These are phyloP conservation scores for Aulographum hederae DNA, from an alignment of 2,329 filamentous ascomycete species.

Conservation along the genomic window DNA sequence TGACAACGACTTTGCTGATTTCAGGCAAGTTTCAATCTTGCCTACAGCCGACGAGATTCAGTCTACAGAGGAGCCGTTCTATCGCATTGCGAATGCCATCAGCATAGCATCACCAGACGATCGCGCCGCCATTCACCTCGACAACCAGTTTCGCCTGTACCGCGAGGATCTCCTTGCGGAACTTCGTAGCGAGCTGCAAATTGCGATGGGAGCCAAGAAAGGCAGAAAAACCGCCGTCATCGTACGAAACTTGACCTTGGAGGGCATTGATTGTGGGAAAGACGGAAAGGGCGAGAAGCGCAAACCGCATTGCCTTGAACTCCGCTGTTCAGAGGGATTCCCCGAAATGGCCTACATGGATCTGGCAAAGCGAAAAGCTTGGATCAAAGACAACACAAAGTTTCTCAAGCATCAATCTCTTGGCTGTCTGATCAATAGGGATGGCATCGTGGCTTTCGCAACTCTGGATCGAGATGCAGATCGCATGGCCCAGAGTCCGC, in stretches of 20 bases:
- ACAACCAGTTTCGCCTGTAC: slow-evolving; percentile 54
- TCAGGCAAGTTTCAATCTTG: slow-evolving; percentile 41
- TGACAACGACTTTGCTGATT: slow-evolving; percentile 51
- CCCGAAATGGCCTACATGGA: slow-evolving; percentile 19
- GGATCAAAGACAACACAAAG: slow-evolving; percentile 26
- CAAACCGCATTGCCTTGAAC: slow-evolving; percentile 15
- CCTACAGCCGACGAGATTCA: slow-evolving; percentile 48
- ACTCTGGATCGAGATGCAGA: slow-evolving; percentile 33
- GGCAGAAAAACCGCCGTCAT: slow-evolving; percentile 20
- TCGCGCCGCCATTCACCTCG: slow-evolving; percentile 35
- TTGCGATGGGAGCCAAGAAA: slow-evolving; percentile 29
- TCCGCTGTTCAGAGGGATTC: slow-evolving; percentile 26
- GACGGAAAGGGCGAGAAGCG: slow-evolving; percentile 10
- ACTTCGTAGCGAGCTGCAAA: slow-evolving; percentile 41
- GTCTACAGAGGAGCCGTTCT: slow-evolving; percentile 34
- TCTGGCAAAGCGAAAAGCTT: slow-evolving; percentile 20
- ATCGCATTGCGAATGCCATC: slow-evolving; percentile 33
- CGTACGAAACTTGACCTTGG: slow-evolving; percentile 22
- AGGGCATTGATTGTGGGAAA: slow-evolving; percentile 19
- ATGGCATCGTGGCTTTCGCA: slow-evolving; percentile 40
- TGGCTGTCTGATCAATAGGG: slow-evolving; percentile 37
- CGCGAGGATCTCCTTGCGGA: slow-evolving; percentile 54
- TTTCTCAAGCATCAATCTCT: slow-evolving; percentile 42
- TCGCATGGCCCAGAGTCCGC: slow-evolving; percentile 23
- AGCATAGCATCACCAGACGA: slow-evolving; percentile 16